These are phyloP conservation scores for Trypanosoma conorhini DNA, from an alignment of 208 protist genomes.

Conservation along the genomic window DNA sequence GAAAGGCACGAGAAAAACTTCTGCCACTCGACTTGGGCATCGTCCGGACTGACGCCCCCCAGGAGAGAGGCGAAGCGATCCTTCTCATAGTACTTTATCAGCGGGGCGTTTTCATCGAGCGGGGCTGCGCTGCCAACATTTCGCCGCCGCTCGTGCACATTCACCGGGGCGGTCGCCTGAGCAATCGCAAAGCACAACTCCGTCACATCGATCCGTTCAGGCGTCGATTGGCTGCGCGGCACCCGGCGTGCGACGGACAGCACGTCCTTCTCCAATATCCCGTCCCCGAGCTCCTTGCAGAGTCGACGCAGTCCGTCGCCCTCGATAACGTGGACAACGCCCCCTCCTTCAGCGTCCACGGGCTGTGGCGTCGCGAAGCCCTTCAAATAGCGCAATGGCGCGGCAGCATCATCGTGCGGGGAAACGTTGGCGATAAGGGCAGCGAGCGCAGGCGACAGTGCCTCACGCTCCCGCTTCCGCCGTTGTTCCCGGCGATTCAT, in stretches of 20 bases:
- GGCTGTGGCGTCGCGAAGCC: slow-evolving; percentile 11
- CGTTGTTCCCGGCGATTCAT: slow-evolving; percentile 72
- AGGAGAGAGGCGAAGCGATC: slow-evolving; percentile 60
- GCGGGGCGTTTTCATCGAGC: slow-evolving; percentile 53
- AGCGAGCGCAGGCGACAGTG: slow-evolving; percentile 45
- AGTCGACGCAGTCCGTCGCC: slow-evolving; percentile 58
- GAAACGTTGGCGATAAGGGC: slow-evolving; percentile 54
- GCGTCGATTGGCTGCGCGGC: slow-evolving; percentile 79
- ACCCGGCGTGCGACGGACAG: slow-evolving; percentile 66
- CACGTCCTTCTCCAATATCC: slow-evolving; percentile 57
- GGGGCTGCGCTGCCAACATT: slow-evolving; percentile 37
- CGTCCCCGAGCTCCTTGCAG: slow-evolving; percentile 47
- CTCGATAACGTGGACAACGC: slow-evolving; percentile 33
- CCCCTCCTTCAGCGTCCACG: neutral
- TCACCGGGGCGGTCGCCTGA: slow-evolving; percentile 57
- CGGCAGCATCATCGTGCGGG: slow-evolving; percentile 36
- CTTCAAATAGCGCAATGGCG: slow-evolving; percentile 19
- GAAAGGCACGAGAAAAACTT: slow-evolving; percentile 52
- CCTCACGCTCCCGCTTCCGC: slow-evolving; percentile 69
- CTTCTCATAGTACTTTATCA: slow-evolving; percentile 84
- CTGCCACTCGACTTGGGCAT: slow-evolving; percentile 56
- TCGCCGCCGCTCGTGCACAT: slow-evolving; percentile 69
- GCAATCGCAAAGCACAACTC: slow-evolving; percentile 88
- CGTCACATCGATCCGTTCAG: slow-evolving; percentile 55
- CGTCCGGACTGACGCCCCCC: neutral